A percentile compares a stretch with the other conserved stretches of the same genome.
These are phyloP conservation scores for Cymbidium sinense DNA, from an alignment of 106 monocot species.

Conservation along the genomic window DNA sequence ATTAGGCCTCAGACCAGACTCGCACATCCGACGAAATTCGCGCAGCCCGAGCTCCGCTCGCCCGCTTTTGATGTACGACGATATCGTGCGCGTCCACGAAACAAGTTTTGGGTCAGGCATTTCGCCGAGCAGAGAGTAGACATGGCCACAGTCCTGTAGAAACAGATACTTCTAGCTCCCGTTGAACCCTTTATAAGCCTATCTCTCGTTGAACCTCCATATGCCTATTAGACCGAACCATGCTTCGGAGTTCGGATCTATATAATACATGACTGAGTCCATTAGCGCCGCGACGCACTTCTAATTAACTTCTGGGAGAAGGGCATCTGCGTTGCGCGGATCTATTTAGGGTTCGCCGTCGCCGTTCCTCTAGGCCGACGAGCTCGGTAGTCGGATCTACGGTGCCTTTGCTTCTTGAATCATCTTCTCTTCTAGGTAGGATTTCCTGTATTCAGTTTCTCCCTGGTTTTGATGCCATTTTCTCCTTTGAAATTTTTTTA, in stretches of 20 bases:
- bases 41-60: constrained; percentile 12
- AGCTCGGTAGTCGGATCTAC: too few relatives aligned
- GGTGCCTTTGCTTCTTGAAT: too few relatives aligned
- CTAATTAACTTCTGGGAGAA: too few relatives aligned
- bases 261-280: background rate
- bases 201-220: too few relatives aligned
- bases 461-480: too few relatives aligned
- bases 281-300: background rate
- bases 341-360: too few relatives aligned
- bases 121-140: constrained; percentile 7
- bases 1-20: constrained; percentile 9
- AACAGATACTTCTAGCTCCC: background rate
- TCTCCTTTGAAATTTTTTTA: too few relatives aligned
- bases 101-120: constrained; percentile 15
- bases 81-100: constrained; percentile 18
- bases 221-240: too few relatives aligned
- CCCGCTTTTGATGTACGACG: constrained; percentile 10
- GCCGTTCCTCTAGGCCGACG: too few relatives aligned
- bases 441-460: too few relatives aligned
- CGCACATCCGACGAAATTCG: constrained; percentile 15
- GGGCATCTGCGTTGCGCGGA: too few relatives aligned
- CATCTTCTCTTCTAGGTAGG: too few relatives aligned
- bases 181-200: background rate
- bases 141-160: background rate
- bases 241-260: background rate